Conservation (phyloP, 1,284 basidiomycete genomes). For the Cutaneotrichosporon cavernicola region DNA sequence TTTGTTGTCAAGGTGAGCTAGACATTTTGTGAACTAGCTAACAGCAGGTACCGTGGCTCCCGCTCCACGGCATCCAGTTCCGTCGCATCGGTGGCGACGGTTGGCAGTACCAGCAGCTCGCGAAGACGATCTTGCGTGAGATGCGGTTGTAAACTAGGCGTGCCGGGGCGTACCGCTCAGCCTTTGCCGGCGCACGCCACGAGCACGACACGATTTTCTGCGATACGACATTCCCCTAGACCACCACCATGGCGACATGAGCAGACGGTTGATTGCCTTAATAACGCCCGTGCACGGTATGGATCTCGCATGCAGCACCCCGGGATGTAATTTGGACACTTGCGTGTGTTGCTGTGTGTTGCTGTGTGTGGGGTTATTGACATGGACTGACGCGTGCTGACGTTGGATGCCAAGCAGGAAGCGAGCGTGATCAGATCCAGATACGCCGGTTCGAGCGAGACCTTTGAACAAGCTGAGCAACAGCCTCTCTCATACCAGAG, state of each 20-base stretch:
- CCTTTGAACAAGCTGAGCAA: too few relatives aligned
- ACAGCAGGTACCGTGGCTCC: slow-evolving; percentile 81
- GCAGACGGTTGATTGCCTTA: slow-evolving; percentile 10
- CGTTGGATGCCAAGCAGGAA: too few relatives aligned
- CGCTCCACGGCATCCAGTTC: slow-evolving; percentile 94
- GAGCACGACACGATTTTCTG: slow-evolving; percentile 5
- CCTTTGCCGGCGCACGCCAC: slow-evolving; percentile 5
- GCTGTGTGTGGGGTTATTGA: too few relatives aligned
- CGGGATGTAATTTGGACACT: slow-evolving; percentile 8
- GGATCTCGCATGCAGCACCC: slow-evolving; percentile 10
- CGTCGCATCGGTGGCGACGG: slow-evolving; percentile 86
- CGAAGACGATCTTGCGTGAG: slow-evolving; percentile 87
- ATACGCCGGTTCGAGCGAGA: too few relatives aligned
- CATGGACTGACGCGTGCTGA: too few relatives aligned
- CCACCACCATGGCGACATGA: background rate
- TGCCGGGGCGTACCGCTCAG: slow-evolving; percentile 6
- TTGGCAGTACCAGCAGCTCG: slow-evolving; percentile 97
- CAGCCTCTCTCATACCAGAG: too few relatives aligned
- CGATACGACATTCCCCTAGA: slow-evolving; percentile 4
- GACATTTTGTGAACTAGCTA: background rate
- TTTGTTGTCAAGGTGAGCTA: slow-evolving; percentile 82
- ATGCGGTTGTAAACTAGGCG: slow-evolving; percentile 68
- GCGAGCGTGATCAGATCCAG: too few relatives aligned
- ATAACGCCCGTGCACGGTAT: slow-evolving; percentile 9
- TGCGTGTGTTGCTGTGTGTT: too few relatives aligned